phyloP scores from a whole-genome alignment of 2,329 filamentous ascomycete genomes.

The Ascosphaera apis region DNA sequence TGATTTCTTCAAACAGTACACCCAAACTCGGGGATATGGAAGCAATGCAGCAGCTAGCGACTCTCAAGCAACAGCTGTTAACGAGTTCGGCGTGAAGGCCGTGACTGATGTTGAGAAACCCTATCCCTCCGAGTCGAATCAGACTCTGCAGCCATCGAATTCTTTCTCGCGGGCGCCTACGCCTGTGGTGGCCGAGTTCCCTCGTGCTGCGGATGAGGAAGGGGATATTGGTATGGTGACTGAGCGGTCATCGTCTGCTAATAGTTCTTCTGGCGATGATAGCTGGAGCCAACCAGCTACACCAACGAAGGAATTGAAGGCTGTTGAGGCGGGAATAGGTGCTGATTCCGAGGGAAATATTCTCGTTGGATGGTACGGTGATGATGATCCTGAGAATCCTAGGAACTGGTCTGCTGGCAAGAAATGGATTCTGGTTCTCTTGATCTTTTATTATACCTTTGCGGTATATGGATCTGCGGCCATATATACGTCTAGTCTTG shows the following conservation, averaged over 20 bases:
- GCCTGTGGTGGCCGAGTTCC: background rate
- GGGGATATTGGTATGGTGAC: background rate
- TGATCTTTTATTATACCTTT: conserved; percentile 9
- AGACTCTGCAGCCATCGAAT: background rate
- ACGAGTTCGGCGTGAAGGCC: background rate
- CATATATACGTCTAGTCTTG: conserved; percentile 25
- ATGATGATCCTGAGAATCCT: conserved; percentile 32
- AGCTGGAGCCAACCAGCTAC: too few relatives aligned
- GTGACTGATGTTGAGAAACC: background rate
- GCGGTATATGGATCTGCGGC: conserved; percentile 28
- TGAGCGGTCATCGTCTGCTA: too few relatives aligned
- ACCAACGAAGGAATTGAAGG: background rate
- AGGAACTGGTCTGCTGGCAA: conserved; percentile 29
- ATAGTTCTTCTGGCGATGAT: too few relatives aligned
- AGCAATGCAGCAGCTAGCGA: background rate
- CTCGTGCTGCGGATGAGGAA: background rate
- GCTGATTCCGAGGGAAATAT: conserved; percentile 10
- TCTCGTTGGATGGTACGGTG: conserved; percentile 31
- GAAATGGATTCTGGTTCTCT: conserved; percentile 18
- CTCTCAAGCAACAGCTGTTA: background rate
- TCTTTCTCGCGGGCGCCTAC: background rate
- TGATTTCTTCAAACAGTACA: conserved; percentile 1
- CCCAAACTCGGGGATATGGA: too few relatives aligned
- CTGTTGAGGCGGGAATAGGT: background rate
- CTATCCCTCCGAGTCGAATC: background rate